Conservation (phyloP, 192 early-diverging fungal genomes). For the Gamsiella multidivaricata region DNA sequence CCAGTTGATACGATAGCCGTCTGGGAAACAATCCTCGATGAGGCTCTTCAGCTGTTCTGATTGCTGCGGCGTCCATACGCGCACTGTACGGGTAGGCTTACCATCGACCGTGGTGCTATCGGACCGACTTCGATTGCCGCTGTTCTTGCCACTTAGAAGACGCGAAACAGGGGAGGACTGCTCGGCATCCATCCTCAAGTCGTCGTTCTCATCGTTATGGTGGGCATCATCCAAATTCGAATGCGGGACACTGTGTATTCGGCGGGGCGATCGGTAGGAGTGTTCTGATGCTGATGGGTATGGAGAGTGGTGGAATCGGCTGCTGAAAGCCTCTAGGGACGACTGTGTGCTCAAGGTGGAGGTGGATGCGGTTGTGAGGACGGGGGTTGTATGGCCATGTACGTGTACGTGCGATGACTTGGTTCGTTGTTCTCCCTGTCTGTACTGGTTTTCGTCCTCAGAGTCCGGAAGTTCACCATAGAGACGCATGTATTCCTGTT, state of each 20-base stretch:
- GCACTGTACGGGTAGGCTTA: slow-evolving; percentile 45
- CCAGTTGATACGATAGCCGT: slow-evolving; percentile 52
- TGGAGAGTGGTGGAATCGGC: background rate
- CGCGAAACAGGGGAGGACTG: background rate
- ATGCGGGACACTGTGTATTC: background rate
- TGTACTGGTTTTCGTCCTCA: slow-evolving; percentile 21
- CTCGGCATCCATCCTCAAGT: slow-evolving; percentile 4
- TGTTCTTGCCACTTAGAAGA: slow-evolving; percentile 15
- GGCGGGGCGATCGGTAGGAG: background rate
- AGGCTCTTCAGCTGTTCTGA: slow-evolving; percentile 50
- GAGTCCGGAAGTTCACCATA: slow-evolving; percentile 41
- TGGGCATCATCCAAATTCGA: slow-evolving; percentile 1
- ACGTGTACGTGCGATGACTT: background rate
- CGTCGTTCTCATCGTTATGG: slow-evolving; percentile 14
- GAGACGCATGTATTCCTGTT: slow-evolving; percentile 43
- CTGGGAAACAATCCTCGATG: slow-evolving; percentile 52
- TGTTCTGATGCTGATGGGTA: slow-evolving; percentile 1
- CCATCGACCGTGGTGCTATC: slow-evolving; percentile 4
- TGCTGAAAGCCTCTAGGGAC: slow-evolving; percentile 24
- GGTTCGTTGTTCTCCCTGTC: background rate
- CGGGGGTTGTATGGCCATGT: slow-evolving; percentile 4
- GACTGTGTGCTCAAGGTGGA: slow-evolving; percentile 23
- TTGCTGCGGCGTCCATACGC: slow-evolving; percentile 44
- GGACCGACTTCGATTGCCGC: background rate
- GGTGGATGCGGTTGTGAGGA: slow-evolving; percentile 12